Evolutionary conservation across 1,139 yeast genomes (phyloP).

Genomic region (Geotrichum siamense): DNA sequence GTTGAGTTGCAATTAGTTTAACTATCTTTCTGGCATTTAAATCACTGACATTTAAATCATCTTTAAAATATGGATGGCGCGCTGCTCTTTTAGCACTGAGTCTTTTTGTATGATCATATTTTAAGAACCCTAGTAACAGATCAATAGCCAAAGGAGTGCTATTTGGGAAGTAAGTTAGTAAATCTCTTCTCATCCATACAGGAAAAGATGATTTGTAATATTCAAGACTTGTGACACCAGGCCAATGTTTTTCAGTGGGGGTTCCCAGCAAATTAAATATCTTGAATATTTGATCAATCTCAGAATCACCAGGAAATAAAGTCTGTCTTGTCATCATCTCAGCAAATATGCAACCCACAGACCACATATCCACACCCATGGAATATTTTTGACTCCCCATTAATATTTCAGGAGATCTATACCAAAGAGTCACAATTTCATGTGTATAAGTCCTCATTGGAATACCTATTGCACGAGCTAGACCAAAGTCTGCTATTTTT

Average conservation of each 20-base stretch:
- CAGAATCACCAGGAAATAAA: constrained; percentile 93
- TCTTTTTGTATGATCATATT: neutral
- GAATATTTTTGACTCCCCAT: constrained; percentile 96
- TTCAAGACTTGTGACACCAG: constrained; percentile 87
- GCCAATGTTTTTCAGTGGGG: constrained; percentile 91
- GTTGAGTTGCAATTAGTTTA: too few species aligned
- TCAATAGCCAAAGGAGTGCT: neutral
- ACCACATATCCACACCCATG: constrained; percentile 99
- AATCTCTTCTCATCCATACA: constrained; percentile 52
- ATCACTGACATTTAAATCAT: too few species aligned
- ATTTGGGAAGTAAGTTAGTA: neutral
- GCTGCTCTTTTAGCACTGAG: constrained; percentile 7
- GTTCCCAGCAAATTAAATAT: constrained; percentile 91
- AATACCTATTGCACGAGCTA: constrained; percentile 95
- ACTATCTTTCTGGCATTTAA: too few species aligned
- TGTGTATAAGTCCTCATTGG: constrained; percentile 94
- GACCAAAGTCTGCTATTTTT: constrained; percentile 93
- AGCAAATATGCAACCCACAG: constrained; percentile 95
- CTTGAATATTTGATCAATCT: constrained; percentile 93
- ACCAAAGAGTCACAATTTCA: constrained; percentile 97
- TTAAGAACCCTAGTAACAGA: neutral
- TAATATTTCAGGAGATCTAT: constrained; percentile 91
- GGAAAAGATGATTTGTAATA: constrained; percentile 96
- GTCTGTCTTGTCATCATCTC: constrained; percentile 97
- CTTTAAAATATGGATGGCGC: constrained; percentile 1